phyloP scores from a whole-genome alignment of 2,329 filamentous ascomycete genomes.

The Botrytis medusae region DNA sequence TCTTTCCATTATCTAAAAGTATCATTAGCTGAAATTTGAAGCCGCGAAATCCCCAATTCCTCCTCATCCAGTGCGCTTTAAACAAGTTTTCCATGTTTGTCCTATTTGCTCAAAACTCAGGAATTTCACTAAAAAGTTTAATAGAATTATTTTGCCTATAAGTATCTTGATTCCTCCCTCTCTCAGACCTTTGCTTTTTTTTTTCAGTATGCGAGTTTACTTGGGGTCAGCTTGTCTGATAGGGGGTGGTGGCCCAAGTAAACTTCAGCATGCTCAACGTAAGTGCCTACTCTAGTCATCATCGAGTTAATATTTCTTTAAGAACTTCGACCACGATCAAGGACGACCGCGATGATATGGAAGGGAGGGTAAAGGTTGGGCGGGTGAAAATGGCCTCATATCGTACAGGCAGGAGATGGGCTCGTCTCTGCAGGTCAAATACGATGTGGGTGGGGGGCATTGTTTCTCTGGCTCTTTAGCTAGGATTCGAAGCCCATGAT shows the following conservation, averaged over 20 bases:
- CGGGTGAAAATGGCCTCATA: background rate
- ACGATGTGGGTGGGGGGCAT: conserved; percentile 43
- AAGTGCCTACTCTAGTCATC: background rate
- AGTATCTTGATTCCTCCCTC: background rate
- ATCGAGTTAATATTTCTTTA: background rate
- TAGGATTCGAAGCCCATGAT: background rate
- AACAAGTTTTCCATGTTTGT: background rate
- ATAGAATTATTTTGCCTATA: background rate
- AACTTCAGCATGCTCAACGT: background rate
- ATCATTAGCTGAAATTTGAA: background rate
- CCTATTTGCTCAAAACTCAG: background rate
- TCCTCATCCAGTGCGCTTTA: background rate
- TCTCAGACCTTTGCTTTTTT: background rate
- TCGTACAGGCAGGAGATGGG: background rate
- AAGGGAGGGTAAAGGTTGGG: background rate
- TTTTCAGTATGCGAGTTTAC: background rate
- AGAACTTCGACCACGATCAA: background rate
- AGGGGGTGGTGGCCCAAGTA: background rate
- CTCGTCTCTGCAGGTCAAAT: conserved; percentile 73
- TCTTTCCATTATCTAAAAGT: background rate
- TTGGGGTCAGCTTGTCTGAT: background rate
- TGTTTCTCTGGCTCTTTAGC: background rate
- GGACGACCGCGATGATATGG: background rate
- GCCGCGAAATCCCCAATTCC: background rate
- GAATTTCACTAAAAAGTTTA: background rate